phyloP scores from a whole-genome alignment of 768 basidiomycete species.

The Mycena vitilis region DNA sequence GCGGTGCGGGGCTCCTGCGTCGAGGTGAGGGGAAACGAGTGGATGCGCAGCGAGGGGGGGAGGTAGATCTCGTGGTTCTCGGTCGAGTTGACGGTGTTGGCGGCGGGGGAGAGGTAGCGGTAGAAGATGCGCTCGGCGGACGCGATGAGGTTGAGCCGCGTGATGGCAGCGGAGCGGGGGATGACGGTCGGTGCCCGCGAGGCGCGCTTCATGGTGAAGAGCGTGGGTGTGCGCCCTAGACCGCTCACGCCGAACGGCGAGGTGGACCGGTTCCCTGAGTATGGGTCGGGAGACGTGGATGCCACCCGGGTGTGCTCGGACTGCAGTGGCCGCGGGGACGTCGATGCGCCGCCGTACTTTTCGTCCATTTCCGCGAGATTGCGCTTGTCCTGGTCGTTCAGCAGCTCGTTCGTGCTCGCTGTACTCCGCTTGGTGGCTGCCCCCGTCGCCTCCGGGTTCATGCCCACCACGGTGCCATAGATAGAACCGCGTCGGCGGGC shows the following conservation, averaged over 20 bases:
- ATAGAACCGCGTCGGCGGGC: conserved; percentile 93
- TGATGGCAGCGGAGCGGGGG: conserved; percentile 90
- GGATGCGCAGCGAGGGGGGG: conserved; percentile 91
- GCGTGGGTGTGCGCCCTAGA: conserved; percentile 81
- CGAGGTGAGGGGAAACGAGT: conserved; percentile 88
- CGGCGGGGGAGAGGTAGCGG: conserved; percentile 89
- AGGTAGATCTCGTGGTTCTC: conserved; percentile 99
- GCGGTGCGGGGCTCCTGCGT: conserved; percentile 76
- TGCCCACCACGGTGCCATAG: conserved; percentile 89
- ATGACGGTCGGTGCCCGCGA: conserved; percentile 95
- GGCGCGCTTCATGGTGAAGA: conserved; percentile 80
- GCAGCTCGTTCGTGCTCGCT: conserved; percentile 78
- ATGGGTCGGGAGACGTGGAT: conserved; percentile 62
- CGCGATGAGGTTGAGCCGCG: conserved; percentile 88
- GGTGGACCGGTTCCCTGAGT: conserved; percentile 65
- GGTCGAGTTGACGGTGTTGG: conserved; percentile 78
- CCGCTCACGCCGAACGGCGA: conserved; percentile 74
- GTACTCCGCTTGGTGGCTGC: conserved; percentile 80
- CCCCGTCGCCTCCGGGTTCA: conserved; percentile 62
- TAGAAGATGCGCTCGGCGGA: conserved; percentile 97
- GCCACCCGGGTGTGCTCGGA: conserved; percentile 60
- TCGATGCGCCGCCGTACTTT: conserved; percentile 57
- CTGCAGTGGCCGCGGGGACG: conserved; percentile 46
- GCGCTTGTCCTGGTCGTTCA: conserved; percentile 78
- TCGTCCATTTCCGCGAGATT: conserved; percentile 65